A percentile compares a stretch with the other conserved stretches of the same genome.
These are phyloP conservation scores for Schoenoplectus tabernaemontani DNA, from an alignment of 202 grass and related monocot species.

Conservation along the genomic window DNA sequence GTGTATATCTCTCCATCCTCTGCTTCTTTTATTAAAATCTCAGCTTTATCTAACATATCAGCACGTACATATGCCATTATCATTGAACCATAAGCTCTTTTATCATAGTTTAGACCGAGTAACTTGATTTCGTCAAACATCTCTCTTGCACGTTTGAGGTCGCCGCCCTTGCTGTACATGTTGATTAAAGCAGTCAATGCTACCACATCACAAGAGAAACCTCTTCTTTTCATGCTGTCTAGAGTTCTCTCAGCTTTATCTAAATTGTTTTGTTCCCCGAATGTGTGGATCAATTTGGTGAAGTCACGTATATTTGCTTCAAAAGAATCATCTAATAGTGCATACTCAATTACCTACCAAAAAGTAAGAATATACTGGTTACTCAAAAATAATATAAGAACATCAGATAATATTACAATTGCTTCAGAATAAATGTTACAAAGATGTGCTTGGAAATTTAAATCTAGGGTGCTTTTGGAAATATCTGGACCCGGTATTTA, in stretches of 20 bases:
- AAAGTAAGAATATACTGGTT: background rate
- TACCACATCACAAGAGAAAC: constrained; percentile 66
- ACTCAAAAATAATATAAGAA: background rate
- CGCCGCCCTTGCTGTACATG: constrained; percentile 59
- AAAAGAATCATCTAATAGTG: constrained; percentile 55
- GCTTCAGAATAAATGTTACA: background rate
- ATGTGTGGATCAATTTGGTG: constrained; percentile 67
- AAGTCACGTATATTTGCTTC: constrained; percentile 70
- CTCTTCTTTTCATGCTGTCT: constrained; percentile 54
- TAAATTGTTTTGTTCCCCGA: constrained; percentile 64
- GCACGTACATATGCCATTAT: constrained; percentile 80
- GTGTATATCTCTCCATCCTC: constrained; percentile 49
- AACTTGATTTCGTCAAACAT: constrained; percentile 55
- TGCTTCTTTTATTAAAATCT: constrained; percentile 48
- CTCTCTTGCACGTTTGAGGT: constrained; percentile 43
- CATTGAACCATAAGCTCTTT: constrained; percentile 73
- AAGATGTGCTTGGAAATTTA: background rate
- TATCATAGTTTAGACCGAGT: constrained; percentile 54
- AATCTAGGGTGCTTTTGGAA: background rate
- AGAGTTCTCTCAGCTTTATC: constrained; percentile 55
- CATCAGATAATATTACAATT: background rate
- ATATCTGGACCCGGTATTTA: background rate
- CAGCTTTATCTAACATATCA: constrained; percentile 48
- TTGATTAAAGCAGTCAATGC: constrained; percentile 56
- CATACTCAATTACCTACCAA: constrained; percentile 46